These are phyloP conservation scores for Aspergillus indologenus DNA, from an alignment of 495 filamentous ascomycete genomes.

Conservation along the genomic window DNA sequence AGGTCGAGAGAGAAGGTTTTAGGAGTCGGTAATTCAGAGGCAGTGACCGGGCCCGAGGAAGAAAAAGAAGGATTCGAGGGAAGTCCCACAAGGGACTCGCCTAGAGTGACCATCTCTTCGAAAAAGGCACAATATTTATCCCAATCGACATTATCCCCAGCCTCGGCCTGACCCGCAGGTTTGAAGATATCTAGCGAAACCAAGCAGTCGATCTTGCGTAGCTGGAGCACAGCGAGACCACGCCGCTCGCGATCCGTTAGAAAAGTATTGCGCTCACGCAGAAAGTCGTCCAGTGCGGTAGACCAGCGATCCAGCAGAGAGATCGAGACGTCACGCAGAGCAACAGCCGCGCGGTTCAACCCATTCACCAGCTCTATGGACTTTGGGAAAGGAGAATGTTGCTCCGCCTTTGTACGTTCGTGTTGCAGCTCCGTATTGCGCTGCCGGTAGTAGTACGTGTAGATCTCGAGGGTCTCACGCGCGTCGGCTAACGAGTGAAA, in stretches of 20 bases:
- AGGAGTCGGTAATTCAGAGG: background rate
- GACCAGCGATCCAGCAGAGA: background rate
- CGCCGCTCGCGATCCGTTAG: slow-evolving; percentile 1
- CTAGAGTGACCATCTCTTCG: background rate
- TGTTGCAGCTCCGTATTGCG: background rate
- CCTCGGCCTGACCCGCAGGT: background rate
- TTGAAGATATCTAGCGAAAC: background rate
- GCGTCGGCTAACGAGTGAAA: slow-evolving; percentile 4
- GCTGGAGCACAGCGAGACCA: background rate
- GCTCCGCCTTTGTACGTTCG: too few relatives aligned
- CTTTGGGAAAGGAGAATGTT: background rate
- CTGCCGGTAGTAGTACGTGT: slow-evolving; percentile 3
- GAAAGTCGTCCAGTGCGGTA: background rate
- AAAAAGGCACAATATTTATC: background rate
- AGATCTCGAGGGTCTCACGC: slow-evolving; percentile 2
- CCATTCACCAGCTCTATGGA: background rate
- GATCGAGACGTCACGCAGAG: background rate
- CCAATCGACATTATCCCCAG: background rate
- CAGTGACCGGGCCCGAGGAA: background rate
- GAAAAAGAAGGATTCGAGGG: background rate
- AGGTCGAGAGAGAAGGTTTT: slow-evolving; percentile 3
- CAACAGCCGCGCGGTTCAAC: background rate
- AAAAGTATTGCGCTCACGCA: background rate
- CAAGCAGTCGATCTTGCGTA: background rate
- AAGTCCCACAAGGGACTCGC: background rate